These are phyloP conservation scores for Leccinellum albellum DNA, from an alignment of 768 basidiomycete genomes.

Conservation along the genomic window DNA sequence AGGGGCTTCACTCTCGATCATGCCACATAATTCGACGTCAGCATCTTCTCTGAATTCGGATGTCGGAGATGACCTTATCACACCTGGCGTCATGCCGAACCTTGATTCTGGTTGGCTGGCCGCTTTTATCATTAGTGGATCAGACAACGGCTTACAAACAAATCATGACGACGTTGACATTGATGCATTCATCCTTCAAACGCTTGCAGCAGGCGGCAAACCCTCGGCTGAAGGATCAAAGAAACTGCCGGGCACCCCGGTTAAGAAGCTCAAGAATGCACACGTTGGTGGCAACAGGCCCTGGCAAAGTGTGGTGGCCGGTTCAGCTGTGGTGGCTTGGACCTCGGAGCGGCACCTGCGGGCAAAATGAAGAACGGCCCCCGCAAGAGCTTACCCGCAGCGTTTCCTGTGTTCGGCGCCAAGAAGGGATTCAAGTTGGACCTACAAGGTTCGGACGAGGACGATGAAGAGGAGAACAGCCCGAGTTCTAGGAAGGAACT, in stretches of 20 bases:
- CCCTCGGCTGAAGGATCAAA: constrained; percentile 43
- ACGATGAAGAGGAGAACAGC: constrained; percentile 60
- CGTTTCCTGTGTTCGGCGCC: constrained; percentile 47
- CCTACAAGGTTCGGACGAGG: constrained; percentile 50
- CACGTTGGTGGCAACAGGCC: constrained; percentile 57
- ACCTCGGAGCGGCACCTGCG: constrained; percentile 34
- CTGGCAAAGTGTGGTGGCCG: constrained; percentile 78
- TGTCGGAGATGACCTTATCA: constrained; percentile 64
- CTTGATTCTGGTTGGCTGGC: constrained; percentile 61
- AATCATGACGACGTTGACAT: constrained; percentile 38
- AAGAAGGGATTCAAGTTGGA: constrained; percentile 26
- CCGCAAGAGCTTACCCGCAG: constrained; percentile 74
- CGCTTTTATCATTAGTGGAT: constrained; percentile 36
- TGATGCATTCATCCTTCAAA: constrained; percentile 70
- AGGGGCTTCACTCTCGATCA: constrained; percentile 28
- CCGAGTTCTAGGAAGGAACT: constrained; percentile 52
- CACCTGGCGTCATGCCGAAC: constrained; percentile 58
- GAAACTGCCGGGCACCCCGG: constrained; percentile 74
- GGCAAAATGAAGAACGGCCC: constrained; percentile 47
- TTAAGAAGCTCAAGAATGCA: constrained; percentile 65
- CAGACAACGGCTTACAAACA: constrained; percentile 35
- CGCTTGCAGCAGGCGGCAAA: constrained; percentile 58
- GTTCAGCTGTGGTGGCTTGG: constrained; percentile 45
- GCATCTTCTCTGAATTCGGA: constrained; percentile 59
- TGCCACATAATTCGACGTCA: constrained; percentile 61